phyloP scores from a whole-genome alignment of 805 yeast species.

The Hanseniaspora opuntiae region DNA sequence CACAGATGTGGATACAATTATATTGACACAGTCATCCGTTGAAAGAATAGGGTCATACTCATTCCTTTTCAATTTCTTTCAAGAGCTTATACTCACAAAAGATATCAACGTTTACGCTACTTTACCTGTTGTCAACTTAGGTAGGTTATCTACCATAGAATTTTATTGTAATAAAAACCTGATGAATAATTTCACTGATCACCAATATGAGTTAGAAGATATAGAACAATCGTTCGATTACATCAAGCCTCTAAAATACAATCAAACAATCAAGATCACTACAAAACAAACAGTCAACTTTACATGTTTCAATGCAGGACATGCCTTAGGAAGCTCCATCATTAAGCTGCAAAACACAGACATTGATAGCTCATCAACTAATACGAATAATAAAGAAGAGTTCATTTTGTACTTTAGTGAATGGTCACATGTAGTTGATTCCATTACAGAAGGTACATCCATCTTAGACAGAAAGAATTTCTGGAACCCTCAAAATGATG shows the following conservation, averaged over 20 bases:
- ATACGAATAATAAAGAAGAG: slow-evolving; percentile 35
- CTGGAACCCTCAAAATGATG: slow-evolving; percentile 46
- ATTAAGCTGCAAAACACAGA: slow-evolving; percentile 20
- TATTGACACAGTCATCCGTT: slow-evolving; percentile 77
- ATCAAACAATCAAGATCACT: slow-evolving; percentile 54
- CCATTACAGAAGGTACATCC: slow-evolving; percentile 62
- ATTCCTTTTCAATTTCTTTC: slow-evolving; percentile 32
- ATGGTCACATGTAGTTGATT: slow-evolving; percentile 90
- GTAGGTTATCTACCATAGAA: slow-evolving; percentile 76
- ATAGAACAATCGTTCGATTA: slow-evolving; percentile 70
- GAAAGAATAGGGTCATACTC: slow-evolving; percentile 72
- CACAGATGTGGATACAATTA: slow-evolving; percentile 46
- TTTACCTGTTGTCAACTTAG: slow-evolving; percentile 76
- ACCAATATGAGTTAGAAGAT: slow-evolving; percentile 51
- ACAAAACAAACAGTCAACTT: slow-evolving; percentile 43
- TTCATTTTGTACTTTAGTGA: slow-evolving; percentile 57
- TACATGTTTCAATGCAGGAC: slow-evolving; percentile 84
- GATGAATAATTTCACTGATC: slow-evolving; percentile 53
- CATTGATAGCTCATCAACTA: neutral
- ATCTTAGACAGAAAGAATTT: slow-evolving; percentile 53
- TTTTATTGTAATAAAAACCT: slow-evolving; percentile 59
- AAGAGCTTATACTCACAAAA: slow-evolving; percentile 26
- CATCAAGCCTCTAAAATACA: slow-evolving; percentile 55
- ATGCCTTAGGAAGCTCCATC: slow-evolving; percentile 81
- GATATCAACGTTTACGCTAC: slow-evolving; percentile 74